Conservation (phyloP, 176 grass and related monocot species). For the Carex scoparia region DNA sequence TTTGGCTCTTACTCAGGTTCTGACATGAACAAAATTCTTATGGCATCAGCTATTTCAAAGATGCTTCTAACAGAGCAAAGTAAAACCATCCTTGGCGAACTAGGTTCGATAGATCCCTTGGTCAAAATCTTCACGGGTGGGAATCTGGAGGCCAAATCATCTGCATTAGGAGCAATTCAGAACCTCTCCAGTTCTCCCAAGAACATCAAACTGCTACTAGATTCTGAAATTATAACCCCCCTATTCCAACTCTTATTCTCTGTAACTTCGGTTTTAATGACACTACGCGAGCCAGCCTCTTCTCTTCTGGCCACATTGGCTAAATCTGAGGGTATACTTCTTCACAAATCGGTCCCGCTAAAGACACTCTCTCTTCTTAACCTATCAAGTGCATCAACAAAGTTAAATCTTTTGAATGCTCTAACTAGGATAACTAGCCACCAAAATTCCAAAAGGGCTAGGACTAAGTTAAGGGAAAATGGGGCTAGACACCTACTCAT, state of each 20-base stretch:
- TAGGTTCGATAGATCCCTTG: conserved; percentile 61
- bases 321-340: conserved; percentile 67
- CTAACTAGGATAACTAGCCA: conserved; percentile 76
- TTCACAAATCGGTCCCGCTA: conserved; percentile 54
- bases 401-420: conserved; percentile 73
- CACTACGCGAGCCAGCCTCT: conserved; percentile 71
- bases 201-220: conserved; percentile 58
- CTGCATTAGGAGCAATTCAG: conserved; percentile 56
- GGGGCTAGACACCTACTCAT: conserved; percentile 67
- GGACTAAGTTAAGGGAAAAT: conserved; percentile 66
- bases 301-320: conserved; percentile 65
- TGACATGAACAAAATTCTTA: conserved; percentile 94
- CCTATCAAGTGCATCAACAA: conserved; percentile 54
- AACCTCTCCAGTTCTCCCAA: conserved; percentile 60
- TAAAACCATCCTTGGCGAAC: conserved; percentile 65
- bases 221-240: conserved; percentile 45
- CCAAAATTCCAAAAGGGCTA: conserved; percentile 50
- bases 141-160: conserved; percentile 80
- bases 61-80: conserved; percentile 80
- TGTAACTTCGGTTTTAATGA: conserved; percentile 79
- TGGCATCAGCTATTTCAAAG: conserved; percentile 84
- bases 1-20: conserved; percentile 50
- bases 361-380: conserved; percentile 84
- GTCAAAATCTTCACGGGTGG: conserved; percentile 75
- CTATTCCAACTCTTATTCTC: conserved; percentile 84